Evolutionary conservation across 2,329 filamentous ascomycete species (phyloP).

Genomic region (Thielaviopsis populi): DNA sequence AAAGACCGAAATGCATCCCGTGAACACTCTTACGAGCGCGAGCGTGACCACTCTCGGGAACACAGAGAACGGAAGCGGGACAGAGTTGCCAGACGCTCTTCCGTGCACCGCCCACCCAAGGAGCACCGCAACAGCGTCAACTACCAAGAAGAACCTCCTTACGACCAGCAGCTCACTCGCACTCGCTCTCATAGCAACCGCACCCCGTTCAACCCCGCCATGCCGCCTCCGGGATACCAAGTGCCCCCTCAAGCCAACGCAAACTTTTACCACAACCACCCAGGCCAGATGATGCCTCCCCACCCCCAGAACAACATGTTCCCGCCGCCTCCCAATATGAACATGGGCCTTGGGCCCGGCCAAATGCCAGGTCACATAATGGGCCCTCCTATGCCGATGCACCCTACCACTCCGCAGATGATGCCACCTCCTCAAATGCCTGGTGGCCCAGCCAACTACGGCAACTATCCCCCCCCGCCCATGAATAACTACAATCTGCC

Average conservation of each 20-base stretch:
- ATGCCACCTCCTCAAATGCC: slow-evolving; percentile 8
- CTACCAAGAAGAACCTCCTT: slow-evolving; percentile 10
- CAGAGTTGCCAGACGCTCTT: slow-evolving; percentile 8
- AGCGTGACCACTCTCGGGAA: slow-evolving; percentile 8
- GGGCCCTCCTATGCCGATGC: slow-evolving; percentile 10
- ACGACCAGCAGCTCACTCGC: slow-evolving; percentile 12
- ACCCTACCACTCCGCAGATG: slow-evolving; percentile 7
- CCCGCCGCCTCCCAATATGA: slow-evolving; percentile 10
- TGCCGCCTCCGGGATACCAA: slow-evolving; percentile 3
- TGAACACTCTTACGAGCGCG: slow-evolving; percentile 14
- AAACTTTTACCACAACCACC: slow-evolving; percentile 3
- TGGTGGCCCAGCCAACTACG: slow-evolving; percentile 1
- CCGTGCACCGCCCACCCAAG: slow-evolving; percentile 8
- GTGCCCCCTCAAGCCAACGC: slow-evolving; percentile 3
- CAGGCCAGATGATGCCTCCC: slow-evolving; percentile 10
- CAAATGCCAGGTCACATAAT: slow-evolving; percentile 9
- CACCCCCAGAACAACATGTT: slow-evolving; percentile 10
- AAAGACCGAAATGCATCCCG: slow-evolving; percentile 4
- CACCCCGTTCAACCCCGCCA: slow-evolving; percentile 7
- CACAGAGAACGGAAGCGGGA: slow-evolving; percentile 10
- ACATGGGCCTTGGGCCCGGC: slow-evolving; percentile 8
- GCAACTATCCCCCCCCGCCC: slow-evolving; percentile 4
- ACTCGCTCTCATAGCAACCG: slow-evolving; percentile 15
- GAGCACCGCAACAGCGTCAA: slow-evolving; percentile 13
- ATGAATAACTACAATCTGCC: slow-evolving; percentile 12